Base-by-base conservation (phyloP, 768 basidiomycete genomes). In the Amanita subjunquillea region DNA sequence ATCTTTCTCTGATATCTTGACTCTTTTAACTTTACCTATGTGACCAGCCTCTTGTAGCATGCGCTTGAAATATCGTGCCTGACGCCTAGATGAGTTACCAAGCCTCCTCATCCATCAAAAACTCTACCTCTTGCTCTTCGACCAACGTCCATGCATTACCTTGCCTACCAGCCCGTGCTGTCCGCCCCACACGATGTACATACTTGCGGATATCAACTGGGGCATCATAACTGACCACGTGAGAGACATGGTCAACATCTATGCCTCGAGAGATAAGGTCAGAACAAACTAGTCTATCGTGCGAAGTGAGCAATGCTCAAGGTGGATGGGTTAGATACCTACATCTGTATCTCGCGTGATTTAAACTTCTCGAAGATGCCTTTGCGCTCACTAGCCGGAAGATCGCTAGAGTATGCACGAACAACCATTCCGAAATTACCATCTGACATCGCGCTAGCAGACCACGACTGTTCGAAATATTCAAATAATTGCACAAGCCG, bases 151-250 rank as follows among this genome's bases (percentile, higher is more conserved):
- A 99, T 2, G 94, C 93, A 57, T 87, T 80, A 5, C 96, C 96
- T 20, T 70, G 68, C 43, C 87, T 75, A 6, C 96, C 96, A 3
- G 96, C 96, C 48, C 96, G 79, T 2, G 96, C 96, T 4, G 96
- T 98, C 41, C 96, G 78, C 20, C 96, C 96, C 7, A 94, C 95
- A 50, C 96, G 85, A 66, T 99, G 96, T 9, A 99, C 90, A 62
- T 99, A 99, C 66, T 98, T 98, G 48, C 91, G 79, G 80, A 97
- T 93, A 65, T 98, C 96, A n/a, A 96, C 78, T 7, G 96, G 94
- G 2, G 82, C 84, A 63, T 99, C 96, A 65, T 99, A 98, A 61
- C 86, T 93, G 44, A 99, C 80, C 29, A 99, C 95, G 65, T 96
- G 89, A 2, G 84, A 80, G 32, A 98, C 91, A 57, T 91, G 82